Evolutionary conservation across 805 yeast genomes (phyloP).

Genomic region (Pichia insulana): DNA sequence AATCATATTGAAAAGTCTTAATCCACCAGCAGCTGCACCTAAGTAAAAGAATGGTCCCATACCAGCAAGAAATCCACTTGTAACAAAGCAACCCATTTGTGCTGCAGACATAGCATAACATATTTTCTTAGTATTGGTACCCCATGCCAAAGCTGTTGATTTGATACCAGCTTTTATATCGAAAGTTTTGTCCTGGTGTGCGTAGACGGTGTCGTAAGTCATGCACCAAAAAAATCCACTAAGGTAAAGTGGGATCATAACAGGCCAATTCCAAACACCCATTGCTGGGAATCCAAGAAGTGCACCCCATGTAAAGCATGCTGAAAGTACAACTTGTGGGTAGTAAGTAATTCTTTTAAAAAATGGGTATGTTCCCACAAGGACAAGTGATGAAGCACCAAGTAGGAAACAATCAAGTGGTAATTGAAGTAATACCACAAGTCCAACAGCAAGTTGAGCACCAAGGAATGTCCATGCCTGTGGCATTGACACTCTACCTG

Average conservation of each 20-base stretch:
- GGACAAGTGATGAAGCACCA: slow-evolving; percentile 72
- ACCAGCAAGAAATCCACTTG: slow-evolving; percentile 68
- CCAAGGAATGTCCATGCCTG: slow-evolving; percentile 67
- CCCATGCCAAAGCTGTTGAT: slow-evolving; percentile 96
- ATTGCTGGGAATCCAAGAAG: slow-evolving; percentile 92
- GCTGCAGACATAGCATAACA: slow-evolving; percentile 53
- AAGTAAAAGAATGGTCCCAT: slow-evolving; percentile 80
- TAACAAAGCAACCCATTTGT: slow-evolving; percentile 55
- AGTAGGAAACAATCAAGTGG: slow-evolving; percentile 77
- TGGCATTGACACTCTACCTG: slow-evolving; percentile 64
- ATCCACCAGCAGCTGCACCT: slow-evolving; percentile 60
- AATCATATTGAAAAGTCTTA: slow-evolving; percentile 62
- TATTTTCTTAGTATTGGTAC: slow-evolving; percentile 62
- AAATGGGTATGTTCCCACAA: slow-evolving; percentile 82
- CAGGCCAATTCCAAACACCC: slow-evolving; percentile 69
- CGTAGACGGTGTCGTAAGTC: slow-evolving; percentile 93
- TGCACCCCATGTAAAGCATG: slow-evolving; percentile 93
- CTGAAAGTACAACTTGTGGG: slow-evolving; percentile 77
- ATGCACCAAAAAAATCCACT: slow-evolving; percentile 87
- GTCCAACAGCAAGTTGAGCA: slow-evolving; percentile 67
- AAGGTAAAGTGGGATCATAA: slow-evolving; percentile 69
- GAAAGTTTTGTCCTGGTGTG: slow-evolving; percentile 90
- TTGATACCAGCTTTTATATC: slow-evolving; percentile 88
- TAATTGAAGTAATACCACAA: slow-evolving; percentile 58
- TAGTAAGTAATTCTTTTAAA: slow-evolving; percentile 93